Evolutionary conservation across 2,329 filamentous ascomycete species (phyloP).

Genomic region (Tolypocladium album): DNA sequence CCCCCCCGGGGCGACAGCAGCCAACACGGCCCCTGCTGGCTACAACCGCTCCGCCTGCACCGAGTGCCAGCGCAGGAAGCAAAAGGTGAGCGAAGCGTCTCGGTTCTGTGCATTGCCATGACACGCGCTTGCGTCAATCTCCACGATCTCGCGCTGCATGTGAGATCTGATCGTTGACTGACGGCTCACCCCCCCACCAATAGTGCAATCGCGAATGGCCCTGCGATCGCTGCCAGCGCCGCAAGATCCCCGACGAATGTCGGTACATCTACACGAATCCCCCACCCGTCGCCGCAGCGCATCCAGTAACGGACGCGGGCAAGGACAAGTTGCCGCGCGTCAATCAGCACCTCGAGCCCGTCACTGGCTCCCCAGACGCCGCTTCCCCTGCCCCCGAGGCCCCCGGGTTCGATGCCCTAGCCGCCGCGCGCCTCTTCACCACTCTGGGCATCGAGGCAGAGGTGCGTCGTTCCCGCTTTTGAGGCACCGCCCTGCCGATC

Average conservation of each 20-base stretch:
- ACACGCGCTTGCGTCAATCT: not conserved
- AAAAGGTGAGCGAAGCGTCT: conserved; percentile 16
- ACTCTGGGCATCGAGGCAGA: conserved; percentile 10
- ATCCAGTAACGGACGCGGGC: conserved; percentile 1
- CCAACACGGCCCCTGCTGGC: not conserved
- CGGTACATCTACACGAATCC: conserved; percentile 11
- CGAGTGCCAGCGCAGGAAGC: conserved; percentile 29
- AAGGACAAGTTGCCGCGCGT: not conserved
- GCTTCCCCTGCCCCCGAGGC: not conserved
- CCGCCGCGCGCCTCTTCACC: conserved; percentile 10
- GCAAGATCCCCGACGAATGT: conserved; percentile 18
- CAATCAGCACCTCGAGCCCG: not conserved
- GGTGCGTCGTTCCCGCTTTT: not conserved
- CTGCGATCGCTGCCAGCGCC: conserved; percentile 19
- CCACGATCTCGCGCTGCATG: not conserved
- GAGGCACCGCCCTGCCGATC: not conserved
- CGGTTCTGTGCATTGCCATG: not conserved
- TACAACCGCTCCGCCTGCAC: conserved; percentile 27
- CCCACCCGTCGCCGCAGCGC: not conserved
- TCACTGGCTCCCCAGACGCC: not conserved
- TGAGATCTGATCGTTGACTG: not conserved
- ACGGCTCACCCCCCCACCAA: not conserved
- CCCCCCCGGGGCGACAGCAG: not conserved
- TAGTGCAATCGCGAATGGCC: conserved; percentile 23
- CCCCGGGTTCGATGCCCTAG: conserved; percentile 9